These are phyloP conservation scores for Ceratocystiopsis minuta DNA, from an alignment of 2,329 filamentous ascomycete genomes.

Conservation along the genomic window DNA sequence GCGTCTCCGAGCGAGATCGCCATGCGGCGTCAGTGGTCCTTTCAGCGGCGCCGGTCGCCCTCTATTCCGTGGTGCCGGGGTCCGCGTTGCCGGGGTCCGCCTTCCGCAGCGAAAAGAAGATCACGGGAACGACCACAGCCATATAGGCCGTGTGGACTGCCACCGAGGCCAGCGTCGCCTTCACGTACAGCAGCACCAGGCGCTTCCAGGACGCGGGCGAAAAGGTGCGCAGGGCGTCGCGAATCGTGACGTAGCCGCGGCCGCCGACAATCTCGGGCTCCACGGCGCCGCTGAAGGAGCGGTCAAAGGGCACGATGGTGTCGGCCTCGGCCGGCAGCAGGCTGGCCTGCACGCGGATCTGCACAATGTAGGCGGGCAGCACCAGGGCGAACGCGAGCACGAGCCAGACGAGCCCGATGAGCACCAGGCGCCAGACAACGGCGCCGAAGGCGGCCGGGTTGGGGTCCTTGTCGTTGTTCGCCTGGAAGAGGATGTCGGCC, in stretches of 20 bases:
- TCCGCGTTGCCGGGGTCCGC: constrained; percentile 11
- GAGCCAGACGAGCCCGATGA: constrained; percentile 27
- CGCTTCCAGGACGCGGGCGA: constrained; percentile 53
- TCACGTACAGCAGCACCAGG: constrained; percentile 56
- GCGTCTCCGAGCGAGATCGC: too few species aligned
- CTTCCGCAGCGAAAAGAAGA: constrained; percentile 22
- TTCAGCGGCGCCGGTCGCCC: too few species aligned
- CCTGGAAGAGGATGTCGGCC: constrained; percentile 16
- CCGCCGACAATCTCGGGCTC: constrained; percentile 58
- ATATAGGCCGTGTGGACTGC: constrained; percentile 27
- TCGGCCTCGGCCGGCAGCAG: constrained; percentile 67
- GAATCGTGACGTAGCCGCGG: constrained; percentile 49
- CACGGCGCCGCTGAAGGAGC: constrained; percentile 62
- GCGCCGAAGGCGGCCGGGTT: constrained; percentile 11
- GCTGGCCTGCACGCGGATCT: constrained; percentile 72
- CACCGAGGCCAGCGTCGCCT: constrained; percentile 42
- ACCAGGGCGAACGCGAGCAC: constrained; percentile 42
- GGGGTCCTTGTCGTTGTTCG: too few species aligned
- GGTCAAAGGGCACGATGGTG: constrained; percentile 79
- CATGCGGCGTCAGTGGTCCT: too few species aligned
- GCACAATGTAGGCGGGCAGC: constrained; percentile 58
- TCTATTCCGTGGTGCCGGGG: too few species aligned
- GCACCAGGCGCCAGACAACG: constrained; percentile 26
- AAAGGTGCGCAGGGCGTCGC: constrained; percentile 67
- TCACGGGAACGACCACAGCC: constrained; percentile 32